Evolutionary conservation across 768 basidiomycete genomes (phyloP).

Genomic region (Tulasnella sp.): DNA sequence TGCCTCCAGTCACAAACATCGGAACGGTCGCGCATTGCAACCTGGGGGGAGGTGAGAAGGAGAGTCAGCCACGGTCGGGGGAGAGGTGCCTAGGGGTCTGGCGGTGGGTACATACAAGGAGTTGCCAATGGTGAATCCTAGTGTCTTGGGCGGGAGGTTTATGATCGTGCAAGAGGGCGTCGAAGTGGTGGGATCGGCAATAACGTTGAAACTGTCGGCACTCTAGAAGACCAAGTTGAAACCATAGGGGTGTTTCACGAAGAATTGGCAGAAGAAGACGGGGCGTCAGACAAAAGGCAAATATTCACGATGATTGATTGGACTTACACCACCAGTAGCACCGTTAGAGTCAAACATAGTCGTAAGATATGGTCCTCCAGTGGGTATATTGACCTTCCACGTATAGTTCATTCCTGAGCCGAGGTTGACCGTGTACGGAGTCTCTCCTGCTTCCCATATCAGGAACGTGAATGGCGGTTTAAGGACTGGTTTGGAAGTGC

Average conservation of each 20-base stretch:
- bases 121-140: background rate
- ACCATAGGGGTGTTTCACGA: background rate
- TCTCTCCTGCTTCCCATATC: background rate
- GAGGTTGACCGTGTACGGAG: background rate
- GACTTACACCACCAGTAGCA: background rate
- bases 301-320: background rate
- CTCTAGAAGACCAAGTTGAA: background rate
- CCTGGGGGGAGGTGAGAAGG: background rate
- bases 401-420: background rate
- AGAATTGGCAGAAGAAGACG: background rate
- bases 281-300: background rate
- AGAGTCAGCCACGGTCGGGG: background rate
- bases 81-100: background rate
- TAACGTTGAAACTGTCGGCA: background rate
- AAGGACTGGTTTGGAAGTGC: background rate
- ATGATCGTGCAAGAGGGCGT: background rate
- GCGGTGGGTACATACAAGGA: background rate
- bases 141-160: background rate
- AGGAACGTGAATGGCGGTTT: background rate
- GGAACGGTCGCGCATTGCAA: background rate
- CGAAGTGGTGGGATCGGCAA: background rate
- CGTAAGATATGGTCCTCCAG: background rate
- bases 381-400: background rate
- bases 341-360: background rate
- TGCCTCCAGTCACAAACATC: background rate